These are phyloP conservation scores for Aspergillus tubingensis DNA, from an alignment of 2,329 filamentous ascomycete species.

Conservation along the genomic window DNA sequence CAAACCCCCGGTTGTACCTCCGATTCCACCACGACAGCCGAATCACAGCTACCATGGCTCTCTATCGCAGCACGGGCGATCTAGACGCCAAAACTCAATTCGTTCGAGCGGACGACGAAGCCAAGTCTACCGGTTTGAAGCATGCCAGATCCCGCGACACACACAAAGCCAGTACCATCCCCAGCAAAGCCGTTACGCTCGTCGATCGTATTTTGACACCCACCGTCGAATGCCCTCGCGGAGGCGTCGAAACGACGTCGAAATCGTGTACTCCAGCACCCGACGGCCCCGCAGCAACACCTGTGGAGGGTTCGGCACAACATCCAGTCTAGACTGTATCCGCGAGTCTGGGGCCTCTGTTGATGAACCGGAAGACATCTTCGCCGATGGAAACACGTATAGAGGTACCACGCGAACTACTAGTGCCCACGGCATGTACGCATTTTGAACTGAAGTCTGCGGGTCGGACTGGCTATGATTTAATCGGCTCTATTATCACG, in stretches of 20 bases:
- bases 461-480: conserved; percentile 19
- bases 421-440: conserved; percentile 19
- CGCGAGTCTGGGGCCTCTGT: conserved; percentile 31
- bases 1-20: conserved; percentile 24
- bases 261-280: conserved; percentile 38
- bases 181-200: conserved; percentile 24
- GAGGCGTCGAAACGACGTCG: conserved; percentile 34
- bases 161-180: conserved; percentile 32
- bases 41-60: conserved; percentile 13
- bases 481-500: neutral
- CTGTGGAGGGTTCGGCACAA: conserved; percentile 24
- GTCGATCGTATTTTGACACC: conserved; percentile 24
- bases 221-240: conserved; percentile 24
- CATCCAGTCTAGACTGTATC: conserved; percentile 33
- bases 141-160: conserved; percentile 26
- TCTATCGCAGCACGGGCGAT: conserved; percentile 11
- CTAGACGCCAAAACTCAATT: conserved; percentile 16
- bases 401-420: conserved; percentile 33
- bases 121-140: conserved; percentile 31
- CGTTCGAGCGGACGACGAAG: conserved; percentile 16
- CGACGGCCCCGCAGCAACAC: conserved; percentile 39
- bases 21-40: conserved; percentile 13
- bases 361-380: conserved; percentile 27
- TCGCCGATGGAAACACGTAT: conserved; percentile 28
- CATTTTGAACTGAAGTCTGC: conserved; percentile 23